phyloP scores from a whole-genome alignment of 2,329 filamentous ascomycete genomes.

The Fusarium sp. region DNA sequence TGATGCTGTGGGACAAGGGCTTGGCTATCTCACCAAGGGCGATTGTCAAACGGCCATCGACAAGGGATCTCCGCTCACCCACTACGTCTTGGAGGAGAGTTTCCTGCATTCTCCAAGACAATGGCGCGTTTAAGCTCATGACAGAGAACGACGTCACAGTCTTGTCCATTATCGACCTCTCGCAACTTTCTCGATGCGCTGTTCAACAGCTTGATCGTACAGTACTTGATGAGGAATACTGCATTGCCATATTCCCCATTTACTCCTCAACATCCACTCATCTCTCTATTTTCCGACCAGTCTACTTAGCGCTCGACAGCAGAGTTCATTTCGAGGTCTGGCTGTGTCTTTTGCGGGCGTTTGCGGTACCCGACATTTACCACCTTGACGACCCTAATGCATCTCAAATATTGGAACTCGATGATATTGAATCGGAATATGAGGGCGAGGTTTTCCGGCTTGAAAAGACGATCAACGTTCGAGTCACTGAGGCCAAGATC shows the following conservation, averaged over 20 bases:
- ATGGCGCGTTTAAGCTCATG: conserved; percentile 92
- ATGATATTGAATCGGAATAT: conserved; percentile 57
- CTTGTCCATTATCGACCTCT: conserved; percentile 87
- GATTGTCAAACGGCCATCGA: conserved; percentile 71
- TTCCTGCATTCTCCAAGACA: conserved; percentile 94
- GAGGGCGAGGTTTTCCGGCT: conserved; percentile 70
- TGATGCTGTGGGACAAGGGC: conserved; percentile 92
- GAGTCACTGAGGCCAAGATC: conserved; percentile 75
- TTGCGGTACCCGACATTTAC: conserved; percentile 93
- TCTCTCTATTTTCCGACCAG: conserved; percentile 84
- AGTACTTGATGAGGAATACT: conserved; percentile 92
- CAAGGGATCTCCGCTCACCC: conserved; percentile 67
- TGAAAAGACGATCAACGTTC: conserved; percentile 72
- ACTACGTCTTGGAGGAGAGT: conserved; percentile 85
- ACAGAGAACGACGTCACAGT: conserved; percentile 87
- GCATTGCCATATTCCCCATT: conserved; percentile 94
- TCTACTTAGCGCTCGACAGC: conserved; percentile 90
- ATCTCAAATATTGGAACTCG: conserved; percentile 60
- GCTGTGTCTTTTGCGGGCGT: conserved; percentile 92
- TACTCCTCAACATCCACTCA: conserved; percentile 83
- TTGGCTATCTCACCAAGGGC: conserved; percentile 67
- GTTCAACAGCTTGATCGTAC: conserved; percentile 92
- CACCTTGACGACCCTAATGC: conserved; percentile 67
- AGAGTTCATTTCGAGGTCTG: conserved; percentile 96
- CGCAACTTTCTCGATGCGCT: conserved; percentile 89